Evolutionary conservation across 345 rosid genomes (phyloP), one percentile per base, ranked within the genome.

Genomic region (Gossypium stocksii): DNA sequence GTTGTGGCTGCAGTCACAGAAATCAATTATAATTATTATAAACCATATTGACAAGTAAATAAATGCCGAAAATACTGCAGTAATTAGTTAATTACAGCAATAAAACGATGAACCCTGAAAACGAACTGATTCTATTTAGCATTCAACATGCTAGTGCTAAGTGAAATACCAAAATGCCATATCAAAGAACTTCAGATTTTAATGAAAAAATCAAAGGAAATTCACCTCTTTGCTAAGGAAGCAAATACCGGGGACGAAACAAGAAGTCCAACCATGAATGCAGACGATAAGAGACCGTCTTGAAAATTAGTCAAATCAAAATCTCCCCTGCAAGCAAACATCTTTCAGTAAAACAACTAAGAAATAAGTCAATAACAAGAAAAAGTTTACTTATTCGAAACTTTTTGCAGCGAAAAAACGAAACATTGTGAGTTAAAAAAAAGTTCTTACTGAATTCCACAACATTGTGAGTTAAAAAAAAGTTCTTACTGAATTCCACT

Each of bases 221-320:
- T 11, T 63, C 64, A 89, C 99, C 97, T 89, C 82, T 90, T 95
- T 15, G 99, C 90, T 62, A 91, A 78, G 16, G 89, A 89, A 71
- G 99, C 99, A 84, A 95, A 95, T 66, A 91, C 84, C 4, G 97
- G 98, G 79, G 96, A 95, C 66, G 97, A 88, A 46, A 95, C 66
- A 13, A 95, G 97, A 81, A 95, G 94, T 49, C 99, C 99, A 84
- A 91, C 99, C 98, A 95, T 91, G 76, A 90, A 95, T n/a, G 98
- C 98, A 74, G 97, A 95, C 46, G 99, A 95, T 44, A 95, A 80
- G 61, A 90, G 88, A 78, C 99, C 99, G 87, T 95, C 98, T 78
- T 95, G 77, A 74, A 95, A 93, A 84, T 95, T 90, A 73, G 70
- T 83, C 82, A 95, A 84, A 60, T 78, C 66, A 80, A 95, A 95